phyloP scores from a whole-genome alignment of 306 rosid species.

The Inga oerstediana region DNA sequence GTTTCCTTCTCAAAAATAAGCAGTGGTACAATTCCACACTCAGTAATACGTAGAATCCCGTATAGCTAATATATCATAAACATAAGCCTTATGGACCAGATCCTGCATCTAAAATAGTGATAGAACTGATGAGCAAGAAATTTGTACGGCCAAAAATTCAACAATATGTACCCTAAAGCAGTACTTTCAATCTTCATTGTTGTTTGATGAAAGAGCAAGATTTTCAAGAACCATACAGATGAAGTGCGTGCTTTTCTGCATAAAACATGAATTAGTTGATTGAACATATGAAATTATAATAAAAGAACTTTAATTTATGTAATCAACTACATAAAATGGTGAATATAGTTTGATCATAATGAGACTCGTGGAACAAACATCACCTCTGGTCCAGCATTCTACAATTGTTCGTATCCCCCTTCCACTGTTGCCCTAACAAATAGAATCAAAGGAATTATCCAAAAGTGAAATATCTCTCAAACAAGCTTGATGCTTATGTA shows the following conservation, averaged over 20 bases:
- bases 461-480: constrained; percentile 42
- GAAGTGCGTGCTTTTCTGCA: constrained; percentile 91
- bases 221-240: constrained; percentile 81
- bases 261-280: constrained; percentile 38
- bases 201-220: constrained; percentile 82
- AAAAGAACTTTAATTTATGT: not conserved
- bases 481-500: too few species aligned
- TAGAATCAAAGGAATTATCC: constrained; percentile 95
- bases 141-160: constrained; percentile 5
- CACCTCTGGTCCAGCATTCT: constrained; percentile 85
- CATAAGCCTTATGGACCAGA: not conserved
- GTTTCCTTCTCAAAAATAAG: constrained; percentile 8
- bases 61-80: constrained; percentile 13
- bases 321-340: not conserved
- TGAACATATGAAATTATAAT: constrained; percentile 6
- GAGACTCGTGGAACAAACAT: constrained; percentile 20
- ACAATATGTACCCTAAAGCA: constrained; percentile 80
- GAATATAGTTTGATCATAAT: constrained; percentile 20
- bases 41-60: not conserved
- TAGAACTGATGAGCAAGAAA: not conserved
- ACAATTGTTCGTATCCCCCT: constrained; percentile 82
- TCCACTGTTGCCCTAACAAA: constrained; percentile 89
- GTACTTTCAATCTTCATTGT: constrained; percentile 84
- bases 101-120: not conserved
- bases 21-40: constrained; percentile 20